Conservation (phyloP, 805 yeast species). For the Torulaspora franciscae region DNA sequence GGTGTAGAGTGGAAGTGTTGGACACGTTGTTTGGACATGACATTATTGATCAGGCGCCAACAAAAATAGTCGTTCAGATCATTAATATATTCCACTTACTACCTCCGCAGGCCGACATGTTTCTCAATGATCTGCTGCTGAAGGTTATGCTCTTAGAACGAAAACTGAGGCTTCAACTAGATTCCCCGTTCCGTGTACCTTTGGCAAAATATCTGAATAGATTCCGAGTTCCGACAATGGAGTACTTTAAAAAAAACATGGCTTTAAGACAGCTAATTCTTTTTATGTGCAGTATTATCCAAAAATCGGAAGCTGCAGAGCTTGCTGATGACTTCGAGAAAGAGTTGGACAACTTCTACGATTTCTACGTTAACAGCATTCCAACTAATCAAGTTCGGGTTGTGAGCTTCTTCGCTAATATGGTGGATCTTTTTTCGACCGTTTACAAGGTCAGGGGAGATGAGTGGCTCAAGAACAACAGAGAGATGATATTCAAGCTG, state of each 20-base stretch:
- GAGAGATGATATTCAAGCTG: conserved; percentile 26
- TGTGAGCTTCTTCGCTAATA: conserved; percentile 54
- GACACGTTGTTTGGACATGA: conserved; percentile 76
- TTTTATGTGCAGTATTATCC: conserved; percentile 34
- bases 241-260: conserved; percentile 63
- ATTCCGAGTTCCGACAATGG: conserved; percentile 68
- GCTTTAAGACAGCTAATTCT: conserved; percentile 55
- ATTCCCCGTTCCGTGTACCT: conserved; percentile 88
- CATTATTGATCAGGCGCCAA: conserved; percentile 71
- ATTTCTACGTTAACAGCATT: conserved; percentile 45
- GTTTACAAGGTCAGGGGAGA: conserved; percentile 44
- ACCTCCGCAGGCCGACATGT: conserved; percentile 89
- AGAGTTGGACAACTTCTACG: conserved; percentile 47
- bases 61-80: conserved; percentile 83
- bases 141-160: conserved; percentile 76
- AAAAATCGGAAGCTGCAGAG: conserved; percentile 36
- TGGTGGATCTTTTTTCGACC: conserved; percentile 59
- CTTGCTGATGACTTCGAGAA: conserved; percentile 53
- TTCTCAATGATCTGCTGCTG: conserved; percentile 78
- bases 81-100: conserved; percentile 84
- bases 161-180: conserved; percentile 74
- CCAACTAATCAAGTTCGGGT: conserved; percentile 34
- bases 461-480: conserved; percentile 57
- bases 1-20: conserved; percentile 83
- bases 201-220: conserved; percentile 80